phyloP scores from a whole-genome alignment of 1,139 yeast genomes.

The Scheffersomyces insectosa region DNA sequence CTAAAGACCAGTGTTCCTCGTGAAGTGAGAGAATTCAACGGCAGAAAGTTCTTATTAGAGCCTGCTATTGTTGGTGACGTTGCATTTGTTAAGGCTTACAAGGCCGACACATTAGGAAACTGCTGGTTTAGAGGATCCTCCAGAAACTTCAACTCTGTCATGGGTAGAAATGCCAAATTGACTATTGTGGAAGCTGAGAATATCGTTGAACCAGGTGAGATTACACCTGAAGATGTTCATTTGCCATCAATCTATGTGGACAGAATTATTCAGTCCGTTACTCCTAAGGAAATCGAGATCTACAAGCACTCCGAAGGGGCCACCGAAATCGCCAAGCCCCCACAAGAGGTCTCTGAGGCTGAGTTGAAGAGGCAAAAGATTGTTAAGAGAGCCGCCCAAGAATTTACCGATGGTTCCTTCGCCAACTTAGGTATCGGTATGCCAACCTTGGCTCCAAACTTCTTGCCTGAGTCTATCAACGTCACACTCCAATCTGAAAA shows the following conservation, averaged over 20 bases:
- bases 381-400: conserved; percentile 47
- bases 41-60: conserved; percentile 44
- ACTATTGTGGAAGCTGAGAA: conserved; percentile 55
- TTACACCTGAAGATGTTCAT: conserved; percentile 47
- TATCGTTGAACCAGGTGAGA: conserved; percentile 49
- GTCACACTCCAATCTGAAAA: conserved; percentile 51
- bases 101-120: conserved; percentile 49
- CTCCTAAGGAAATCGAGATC: conserved; percentile 46
- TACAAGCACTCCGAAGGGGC: conserved; percentile 14
- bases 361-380: conserved; percentile 34
- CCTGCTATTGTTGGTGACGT: conserved; percentile 46
- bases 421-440: conserved; percentile 53
- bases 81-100: conserved; percentile 48
- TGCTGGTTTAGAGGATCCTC: conserved; percentile 51
- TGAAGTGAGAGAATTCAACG: conserved; percentile 44
- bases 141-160: conserved; percentile 45
- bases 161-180: conserved; percentile 47
- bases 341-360: conserved; percentile 9
- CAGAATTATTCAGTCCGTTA: conserved; percentile 38
- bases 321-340: conserved; percentile 7
- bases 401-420: conserved; percentile 41
- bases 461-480: conserved; percentile 33
- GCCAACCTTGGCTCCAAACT: conserved; percentile 51
- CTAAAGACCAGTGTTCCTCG: conserved; percentile 36
- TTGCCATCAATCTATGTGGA: conserved; percentile 48